Evolutionary conservation across 345 rosid species (phyloP).

Genomic region (Populus ilicifolia): DNA sequence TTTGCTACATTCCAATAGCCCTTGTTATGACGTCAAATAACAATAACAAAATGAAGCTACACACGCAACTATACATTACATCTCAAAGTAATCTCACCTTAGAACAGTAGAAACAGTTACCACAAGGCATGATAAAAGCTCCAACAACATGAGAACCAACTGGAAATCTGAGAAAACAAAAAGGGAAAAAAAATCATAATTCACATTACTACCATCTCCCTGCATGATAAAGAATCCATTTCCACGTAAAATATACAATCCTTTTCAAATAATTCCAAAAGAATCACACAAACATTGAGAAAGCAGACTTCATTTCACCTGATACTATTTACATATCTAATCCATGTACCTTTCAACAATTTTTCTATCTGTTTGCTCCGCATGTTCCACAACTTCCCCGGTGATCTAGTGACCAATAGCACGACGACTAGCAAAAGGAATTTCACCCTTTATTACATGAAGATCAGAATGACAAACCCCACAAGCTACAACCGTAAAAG

Average conservation of each 20-base stretch:
- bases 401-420: conserved; percentile 91
- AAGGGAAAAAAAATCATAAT: neutral
- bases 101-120: conserved; percentile 77
- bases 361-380: conserved; percentile 66
- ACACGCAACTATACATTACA: neutral
- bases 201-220: neutral
- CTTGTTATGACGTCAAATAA: neutral
- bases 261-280: too few species aligned
- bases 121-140: conserved; percentile 98
- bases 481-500: conserved; percentile 44
- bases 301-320: too few species aligned
- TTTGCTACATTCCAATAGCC: neutral
- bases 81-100: conserved; percentile 44
- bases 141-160: conserved; percentile 87
- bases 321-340: too few species aligned
- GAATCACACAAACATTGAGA: too few species aligned
- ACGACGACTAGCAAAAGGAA: conserved; percentile 81
- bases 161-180: conserved; percentile 53
- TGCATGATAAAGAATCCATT: neutral
- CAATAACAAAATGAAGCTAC: neutral
- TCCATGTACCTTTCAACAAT: conserved; percentile 44
- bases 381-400: conserved; percentile 95
- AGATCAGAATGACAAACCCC: conserved; percentile 99
- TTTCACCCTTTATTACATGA: conserved; percentile 90
- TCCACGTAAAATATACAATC: too few species aligned